Evolutionary conservation across 2,329 filamentous ascomycete genomes (phyloP).

Genomic region (Colletotrichum acutatum): DNA sequence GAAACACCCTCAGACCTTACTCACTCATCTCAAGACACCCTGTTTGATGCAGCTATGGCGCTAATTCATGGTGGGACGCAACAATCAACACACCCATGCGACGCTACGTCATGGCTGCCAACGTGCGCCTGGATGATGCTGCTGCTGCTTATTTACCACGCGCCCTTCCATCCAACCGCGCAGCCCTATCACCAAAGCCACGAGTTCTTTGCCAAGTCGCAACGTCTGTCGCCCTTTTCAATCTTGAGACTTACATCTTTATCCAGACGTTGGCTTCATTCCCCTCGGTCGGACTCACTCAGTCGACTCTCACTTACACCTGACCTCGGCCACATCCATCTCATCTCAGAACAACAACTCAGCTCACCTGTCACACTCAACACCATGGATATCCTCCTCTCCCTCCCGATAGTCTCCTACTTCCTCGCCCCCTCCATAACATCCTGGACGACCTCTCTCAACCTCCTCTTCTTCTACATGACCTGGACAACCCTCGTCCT

Average conservation of each 20-base stretch:
- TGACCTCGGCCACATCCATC: neutral
- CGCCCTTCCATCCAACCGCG: neutral
- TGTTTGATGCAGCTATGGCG: neutral
- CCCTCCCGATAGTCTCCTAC: slow-evolving; percentile 78
- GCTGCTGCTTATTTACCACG: neutral
- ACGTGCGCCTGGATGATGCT: slow-evolving; percentile 10
- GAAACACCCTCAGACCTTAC: too few species aligned
- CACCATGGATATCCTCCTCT: slow-evolving; percentile 74
- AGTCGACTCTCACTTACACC: neutral
- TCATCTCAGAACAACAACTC: neutral
- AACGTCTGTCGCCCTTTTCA: too few species aligned
- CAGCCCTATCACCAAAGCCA: neutral
- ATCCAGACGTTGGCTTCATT: neutral
- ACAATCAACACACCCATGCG: neutral
- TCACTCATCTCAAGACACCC: neutral
- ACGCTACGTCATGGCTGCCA: slow-evolving; percentile 26
- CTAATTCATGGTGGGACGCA: slow-evolving; percentile 7
- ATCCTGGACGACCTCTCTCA: slow-evolving; percentile 82
- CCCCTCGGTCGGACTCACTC: neutral
- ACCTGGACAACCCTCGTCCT: slow-evolving; percentile 88
- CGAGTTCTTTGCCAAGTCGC: neutral
- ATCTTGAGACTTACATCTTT: neutral
- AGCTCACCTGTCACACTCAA: neutral
- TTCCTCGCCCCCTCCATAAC: slow-evolving; percentile 70
- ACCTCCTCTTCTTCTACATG: slow-evolving; percentile 89